A percentile compares a stretch with the other conserved stretches of the same genome.
Evolutionary conservation across 73 alveolate species (phyloP).

Genomic region (Paramecium bursaria): DNA sequence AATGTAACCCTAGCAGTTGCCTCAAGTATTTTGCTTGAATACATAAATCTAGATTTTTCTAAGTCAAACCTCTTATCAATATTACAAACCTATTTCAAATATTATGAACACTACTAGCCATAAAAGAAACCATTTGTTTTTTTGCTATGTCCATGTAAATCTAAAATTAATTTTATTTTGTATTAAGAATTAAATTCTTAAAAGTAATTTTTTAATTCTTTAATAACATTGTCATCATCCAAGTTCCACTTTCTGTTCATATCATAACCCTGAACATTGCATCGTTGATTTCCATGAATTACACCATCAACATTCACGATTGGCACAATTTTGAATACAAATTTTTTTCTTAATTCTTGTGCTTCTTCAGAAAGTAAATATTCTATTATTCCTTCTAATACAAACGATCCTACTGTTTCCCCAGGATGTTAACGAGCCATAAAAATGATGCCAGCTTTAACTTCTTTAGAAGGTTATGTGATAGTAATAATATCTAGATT

Average conservation of each 20-base stretch:
- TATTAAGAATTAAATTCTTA: conserved; percentile 43
- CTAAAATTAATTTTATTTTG: conserved; percentile 72
- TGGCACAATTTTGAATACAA: conserved; percentile 80
- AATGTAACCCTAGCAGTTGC: conserved; percentile 34
- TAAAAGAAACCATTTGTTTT: conserved; percentile 77
- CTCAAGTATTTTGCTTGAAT: background rate
- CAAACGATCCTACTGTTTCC: conserved; percentile 58
- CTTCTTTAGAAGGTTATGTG: conserved; percentile 30
- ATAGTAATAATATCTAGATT: conserved; percentile 39
- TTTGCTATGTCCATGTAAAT: conserved; percentile 84
- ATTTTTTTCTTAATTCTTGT: conserved; percentile 75
- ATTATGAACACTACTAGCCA: conserved; percentile 68
- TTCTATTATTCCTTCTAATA: conserved; percentile 62
- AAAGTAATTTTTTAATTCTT: conserved; percentile 1
- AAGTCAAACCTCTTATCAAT: conserved; percentile 35
- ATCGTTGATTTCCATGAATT: conserved; percentile 81
- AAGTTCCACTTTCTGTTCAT: conserved; percentile 79
- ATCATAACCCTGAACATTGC: conserved; percentile 78
- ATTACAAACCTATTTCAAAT: conserved; percentile 5
- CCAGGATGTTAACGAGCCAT: conserved; percentile 67
- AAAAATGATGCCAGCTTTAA: conserved; percentile 50
- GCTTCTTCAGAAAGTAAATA: conserved; percentile 57
- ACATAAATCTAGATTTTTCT: conserved; percentile 27
- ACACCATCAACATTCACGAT: conserved; percentile 87
- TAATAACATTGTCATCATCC: conserved; percentile 11